Base-by-base conservation (phyloP, 805 yeast species). In the Cyberlindnera xylosilytica region DNA sequence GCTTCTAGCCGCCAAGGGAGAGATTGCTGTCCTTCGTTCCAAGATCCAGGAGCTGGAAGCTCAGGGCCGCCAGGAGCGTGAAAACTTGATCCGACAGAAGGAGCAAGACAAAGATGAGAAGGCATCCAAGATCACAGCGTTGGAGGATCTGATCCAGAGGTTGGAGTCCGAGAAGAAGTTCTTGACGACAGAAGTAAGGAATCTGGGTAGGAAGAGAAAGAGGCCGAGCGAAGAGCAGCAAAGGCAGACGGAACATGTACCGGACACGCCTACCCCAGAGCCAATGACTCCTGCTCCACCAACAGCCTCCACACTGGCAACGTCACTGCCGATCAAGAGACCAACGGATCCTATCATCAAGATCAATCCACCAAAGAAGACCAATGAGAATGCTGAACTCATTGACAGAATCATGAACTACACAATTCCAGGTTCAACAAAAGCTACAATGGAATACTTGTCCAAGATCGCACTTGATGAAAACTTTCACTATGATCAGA, bases 11-110 rank as follows among this genome's bases (percentile, higher is more conserved):
- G 83, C 87, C 5, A 76, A 76, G 42, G 97, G 97, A 3, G 96
- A 90, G 56, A 80, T 86, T 28, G 81, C 93, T 12, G 81, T 89
- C 27, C 67, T 90, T 15, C 68, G 95, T 41, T 78, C 82, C 9
- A 87, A 81, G 53, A 36, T 47, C 2, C 31, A 42, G 10, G 49
- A 44, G 22, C 31, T 47, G 13, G 51, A 43, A 10, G 22, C 89
- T 41, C 77, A 79, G 10, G 85, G 81, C 52, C 63, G 85, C 17
- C 64, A 72, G 17, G 71, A 73, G 32, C 47, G 76, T 3, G 75
- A 73, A 38, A 56, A 56, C 20, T 68, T 65, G 37, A 65, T 65
- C 32, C 33, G 18, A 4, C 48, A 53, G 5, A 57, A 50, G 8
- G 52, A 53, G 23, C 41, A 39, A 6, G 49, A 50, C 8, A 50